These are phyloP conservation scores for Galeopsis tetrahit DNA, from an alignment of 257 asterid species.

Conservation along the genomic window DNA sequence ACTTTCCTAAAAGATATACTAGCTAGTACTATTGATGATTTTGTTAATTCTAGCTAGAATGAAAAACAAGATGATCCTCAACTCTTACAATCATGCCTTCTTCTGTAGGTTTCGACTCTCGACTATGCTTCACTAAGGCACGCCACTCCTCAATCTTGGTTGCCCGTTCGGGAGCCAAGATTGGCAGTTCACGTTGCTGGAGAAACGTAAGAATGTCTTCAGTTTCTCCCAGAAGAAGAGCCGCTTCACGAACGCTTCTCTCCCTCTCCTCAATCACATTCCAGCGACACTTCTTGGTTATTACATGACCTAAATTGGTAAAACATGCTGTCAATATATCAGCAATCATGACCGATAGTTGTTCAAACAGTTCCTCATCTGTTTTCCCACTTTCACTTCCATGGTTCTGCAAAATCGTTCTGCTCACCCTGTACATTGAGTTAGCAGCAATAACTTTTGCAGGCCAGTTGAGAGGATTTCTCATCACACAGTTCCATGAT, in stretches of 20 bases:
- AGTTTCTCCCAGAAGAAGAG: conserved; percentile 41
- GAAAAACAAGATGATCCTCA: too few species aligned
- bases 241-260: conserved; percentile 37
- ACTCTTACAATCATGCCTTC: neutral
- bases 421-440: conserved; percentile 45
- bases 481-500: neutral
- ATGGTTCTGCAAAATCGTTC: conserved; percentile 25
- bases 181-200: conserved; percentile 20
- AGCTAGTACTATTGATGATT: neutral
- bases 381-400: neutral
- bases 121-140: neutral
- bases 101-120: neutral
- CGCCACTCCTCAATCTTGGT: conserved; percentile 38
- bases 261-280: conserved; percentile 37
- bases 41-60: too few species aligned
- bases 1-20: too few species aligned
- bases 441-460: conserved; percentile 39
- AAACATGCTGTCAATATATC: conserved; percentile 53
- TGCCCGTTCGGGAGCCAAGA: conserved; percentile 15
- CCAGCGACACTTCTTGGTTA: conserved; percentile 31
- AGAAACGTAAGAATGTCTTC: conserved; percentile 41
- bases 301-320: conserved; percentile 36
- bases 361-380: conserved; percentile 35
- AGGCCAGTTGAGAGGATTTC: conserved; percentile 43
- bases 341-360: conserved; percentile 33